Base-by-base conservation (phyloP, 495 filamentous ascomycete genomes). In the Lasiosphaeris hirsuta region DNA sequence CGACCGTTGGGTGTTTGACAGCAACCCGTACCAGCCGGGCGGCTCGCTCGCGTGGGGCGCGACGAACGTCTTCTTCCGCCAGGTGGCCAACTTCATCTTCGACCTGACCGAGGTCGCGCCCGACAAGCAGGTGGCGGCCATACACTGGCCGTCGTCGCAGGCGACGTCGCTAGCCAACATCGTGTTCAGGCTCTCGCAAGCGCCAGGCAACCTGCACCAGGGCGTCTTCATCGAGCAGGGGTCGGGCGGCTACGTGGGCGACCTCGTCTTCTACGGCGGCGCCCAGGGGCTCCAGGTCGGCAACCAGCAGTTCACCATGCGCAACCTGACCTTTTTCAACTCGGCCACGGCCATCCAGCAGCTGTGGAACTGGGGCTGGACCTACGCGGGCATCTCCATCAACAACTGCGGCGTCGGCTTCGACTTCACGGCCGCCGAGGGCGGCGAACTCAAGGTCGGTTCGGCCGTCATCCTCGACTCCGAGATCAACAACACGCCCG, bases 251-350 rank as follows among this genome's bases (percentile, higher is more conserved):
- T 89, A 88, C 57, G 62, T 91, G 57, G 83, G 81, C 51, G 91
- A 96, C 62, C 75, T 96, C 14, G 81, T 72, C 17, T 89, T 90
- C 69, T 75, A 82, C 58, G 89, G 90, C 52, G 90, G 90, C 10
- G 60, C 74, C 6, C 76, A 83, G 46, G 90, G 80, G n/a, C 74
- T 81, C 7, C 72, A 75, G 14, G 63, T 91, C 45, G 88, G 89
- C 50, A 91, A 88, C 63, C 90, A 93, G 73, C 90, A 93, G 69
- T 94, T 87, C 60, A 92, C 89, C 10, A 84, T 87, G 68, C 81
- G 87, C 39, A 90, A 90, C 63, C 60, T 94, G 38, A 78, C 72
- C 0, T 84, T 93, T 67, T 70, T 69, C 61, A 79, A 83, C 60
- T 81, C 78, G 37, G 57, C 71, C 30, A 81, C 78, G 30, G 82